These are phyloP conservation scores for Salix viminalis DNA, from an alignment of 345 rosid genomes.

Conservation along the genomic window DNA sequence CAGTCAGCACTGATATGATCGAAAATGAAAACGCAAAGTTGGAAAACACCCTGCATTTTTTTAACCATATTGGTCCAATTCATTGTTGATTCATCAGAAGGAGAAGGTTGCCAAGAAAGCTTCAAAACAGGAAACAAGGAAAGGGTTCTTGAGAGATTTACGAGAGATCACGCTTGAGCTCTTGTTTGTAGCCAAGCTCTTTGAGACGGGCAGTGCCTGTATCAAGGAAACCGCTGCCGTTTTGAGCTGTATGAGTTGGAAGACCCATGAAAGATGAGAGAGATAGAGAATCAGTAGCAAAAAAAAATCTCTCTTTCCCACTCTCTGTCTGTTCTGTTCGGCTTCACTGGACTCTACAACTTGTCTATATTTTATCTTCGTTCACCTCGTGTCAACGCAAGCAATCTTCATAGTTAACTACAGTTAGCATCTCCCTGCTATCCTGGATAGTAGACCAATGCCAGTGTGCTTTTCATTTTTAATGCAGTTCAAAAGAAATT, in stretches of 20 bases:
- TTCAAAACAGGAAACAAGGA: not conserved
- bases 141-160: constrained; percentile 28
- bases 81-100: not conserved
- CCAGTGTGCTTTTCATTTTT: not conserved
- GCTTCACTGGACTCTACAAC: not conserved
- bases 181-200: constrained; percentile 96
- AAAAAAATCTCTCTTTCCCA: not conserved
- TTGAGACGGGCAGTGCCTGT: constrained; percentile 68
- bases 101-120: not conserved
- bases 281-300: not conserved
- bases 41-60: constrained; percentile 65
- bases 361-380: not conserved
- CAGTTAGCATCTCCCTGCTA: not conserved
- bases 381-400: not conserved
- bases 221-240: constrained; percentile 34
- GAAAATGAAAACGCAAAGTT: constrained; percentile 95
- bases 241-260: constrained; percentile 22
- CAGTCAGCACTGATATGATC: constrained; percentile 81
- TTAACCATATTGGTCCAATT: constrained; percentile 1
- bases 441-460: not conserved
- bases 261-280: constrained; percentile 5
- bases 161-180: constrained; percentile 95
- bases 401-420: too few relatives aligned
- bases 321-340: not conserved
- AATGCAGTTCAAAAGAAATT: too few relatives aligned